phyloP scores from a whole-genome alignment of 306 rosid genomes.

The Vigna reflexopilosa region DNA sequence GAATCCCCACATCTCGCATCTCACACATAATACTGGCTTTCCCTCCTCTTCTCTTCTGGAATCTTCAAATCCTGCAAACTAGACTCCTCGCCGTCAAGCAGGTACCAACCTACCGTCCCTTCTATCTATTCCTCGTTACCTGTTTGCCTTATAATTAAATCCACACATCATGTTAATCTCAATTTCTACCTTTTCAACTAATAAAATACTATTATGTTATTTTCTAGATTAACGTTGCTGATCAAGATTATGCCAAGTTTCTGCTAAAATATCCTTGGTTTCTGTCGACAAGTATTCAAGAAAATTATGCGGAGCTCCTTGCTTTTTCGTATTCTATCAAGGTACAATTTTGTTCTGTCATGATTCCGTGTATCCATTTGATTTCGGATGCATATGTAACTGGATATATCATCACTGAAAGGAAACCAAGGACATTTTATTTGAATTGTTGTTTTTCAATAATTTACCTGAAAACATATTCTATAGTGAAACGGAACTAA shows the following conservation, averaged over 20 bases:
- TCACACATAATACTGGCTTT: constrained; percentile 60
- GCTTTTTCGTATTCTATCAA: constrained; percentile 60
- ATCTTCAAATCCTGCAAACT: constrained; percentile 54
- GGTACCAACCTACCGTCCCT: constrained; percentile 49
- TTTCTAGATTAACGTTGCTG: constrained; percentile 65
- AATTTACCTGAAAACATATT: constrained; percentile 12
- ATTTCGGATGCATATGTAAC: constrained; percentile 6
- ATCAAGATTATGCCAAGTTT: constrained; percentile 57
- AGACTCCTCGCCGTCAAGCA: constrained; percentile 69
- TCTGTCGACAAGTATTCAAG: constrained; percentile 71
- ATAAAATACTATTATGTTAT: constrained; percentile 34
- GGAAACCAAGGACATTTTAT: constrained; percentile 5
- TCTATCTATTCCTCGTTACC: neutral
- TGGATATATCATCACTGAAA: constrained; percentile 33
- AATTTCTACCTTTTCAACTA: constrained; percentile 24
- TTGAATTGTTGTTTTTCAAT: constrained; percentile 15
- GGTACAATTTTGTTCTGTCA: constrained; percentile 53
- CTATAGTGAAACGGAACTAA: constrained; percentile 11
- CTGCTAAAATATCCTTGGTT: constrained; percentile 84
- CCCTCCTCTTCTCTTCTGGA: constrained; percentile 73
- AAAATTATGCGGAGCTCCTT: constrained; percentile 62
- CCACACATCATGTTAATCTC: constrained; percentile 7
- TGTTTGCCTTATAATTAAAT: neutral
- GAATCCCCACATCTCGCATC: constrained; percentile 56
- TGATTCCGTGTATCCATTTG: constrained; percentile 30